Conservation (phyloP, 2,329 filamentous ascomycete species). For the Talaromyces sp. region DNA sequence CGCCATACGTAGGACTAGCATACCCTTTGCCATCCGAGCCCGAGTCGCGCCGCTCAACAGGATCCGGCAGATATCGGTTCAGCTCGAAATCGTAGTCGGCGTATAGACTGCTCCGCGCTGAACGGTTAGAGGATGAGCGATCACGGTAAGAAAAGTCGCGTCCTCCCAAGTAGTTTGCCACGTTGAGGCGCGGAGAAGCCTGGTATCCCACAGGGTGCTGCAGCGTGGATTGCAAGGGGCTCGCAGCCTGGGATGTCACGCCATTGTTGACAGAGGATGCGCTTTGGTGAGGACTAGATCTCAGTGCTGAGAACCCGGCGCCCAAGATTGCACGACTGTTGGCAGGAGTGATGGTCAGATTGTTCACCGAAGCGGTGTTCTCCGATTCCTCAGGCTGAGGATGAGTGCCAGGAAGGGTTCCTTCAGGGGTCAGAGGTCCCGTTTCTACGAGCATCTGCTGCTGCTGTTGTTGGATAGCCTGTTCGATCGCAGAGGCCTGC, state of each 20-base stretch:
- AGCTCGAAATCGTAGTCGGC: constrained; percentile 27
- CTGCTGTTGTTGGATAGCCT: constrained; percentile 41
- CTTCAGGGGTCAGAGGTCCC: constrained; percentile 55
- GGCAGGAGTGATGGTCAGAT: constrained; percentile 24
- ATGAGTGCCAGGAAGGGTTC: constrained; percentile 51
- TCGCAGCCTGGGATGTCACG: constrained; percentile 28
- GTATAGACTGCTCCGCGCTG: constrained; percentile 31
- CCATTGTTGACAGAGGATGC: constrained; percentile 28
- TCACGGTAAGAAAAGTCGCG: constrained; percentile 28
- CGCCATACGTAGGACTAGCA: constrained; percentile 31
- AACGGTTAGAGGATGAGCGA: constrained; percentile 39
- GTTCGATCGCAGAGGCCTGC: constrained; percentile 38
- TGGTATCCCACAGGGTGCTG: constrained; percentile 26
- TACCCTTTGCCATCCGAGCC: constrained; percentile 26
- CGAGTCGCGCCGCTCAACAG: constrained; percentile 24
- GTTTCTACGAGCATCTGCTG: constrained; percentile 38
- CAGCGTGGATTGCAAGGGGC: constrained; percentile 25
- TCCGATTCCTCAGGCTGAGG: constrained; percentile 28
- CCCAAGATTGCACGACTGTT: constrained; percentile 29
- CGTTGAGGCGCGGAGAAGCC: constrained; percentile 27
- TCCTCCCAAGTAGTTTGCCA: constrained; percentile 24
- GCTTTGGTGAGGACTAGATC: constrained; percentile 30
- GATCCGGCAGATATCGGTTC: constrained; percentile 22
- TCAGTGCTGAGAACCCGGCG: constrained; percentile 29
- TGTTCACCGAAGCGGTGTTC: constrained; percentile 15